Base-by-base conservation (phyloP, 2,329 filamentous ascomycete species). In the Apiospora arundinis region DNA sequence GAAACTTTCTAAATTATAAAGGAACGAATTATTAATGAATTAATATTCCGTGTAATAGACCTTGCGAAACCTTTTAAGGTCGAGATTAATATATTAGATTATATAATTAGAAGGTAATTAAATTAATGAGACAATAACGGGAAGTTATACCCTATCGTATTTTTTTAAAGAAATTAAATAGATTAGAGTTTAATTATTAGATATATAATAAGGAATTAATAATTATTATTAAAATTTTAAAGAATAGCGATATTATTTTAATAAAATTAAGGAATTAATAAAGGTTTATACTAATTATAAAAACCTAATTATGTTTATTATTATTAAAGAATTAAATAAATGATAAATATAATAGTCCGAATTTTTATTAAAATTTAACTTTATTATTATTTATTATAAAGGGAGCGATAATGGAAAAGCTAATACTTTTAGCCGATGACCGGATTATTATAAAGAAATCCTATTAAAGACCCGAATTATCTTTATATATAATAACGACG, bases 121-220 rank as follows among this genome's bases (percentile, higher is more conserved):
- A 65, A 52, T 11, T 70, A 72, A 65, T n/a, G 52, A 25, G 37
- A 67, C 6, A 11, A 71, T 3, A 68, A 73, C 25, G 66, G 68
- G 6, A 72, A 71, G 23, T 44, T 72, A 48, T 37, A 72, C 23
- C 69, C 66, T n/a, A 42, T 77, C 40, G 68, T 60, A 21, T 77
- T 73, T 68, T 71, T 25, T 76, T 56, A 12, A 73, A 73, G 69
- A 76, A 74, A 25, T 46, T 76, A 25, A 68, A 48, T 4, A 60
- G 46, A 71, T 48, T 67, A 2, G 52, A 75, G 56, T 68, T 71
- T 52, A 82, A 81, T 70, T 82, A 82, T 69, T 56, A 79, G 21
- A 81, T 81, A 16, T 74, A 82, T 66, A 71, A 82, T 69, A 81
- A 82, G 68, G 79, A 82, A 73, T 74, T 83, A 1, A 69, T 82